phyloP scores from a whole-genome alignment of 768 basidiomycete species.

The Sutorius australiensis region DNA sequence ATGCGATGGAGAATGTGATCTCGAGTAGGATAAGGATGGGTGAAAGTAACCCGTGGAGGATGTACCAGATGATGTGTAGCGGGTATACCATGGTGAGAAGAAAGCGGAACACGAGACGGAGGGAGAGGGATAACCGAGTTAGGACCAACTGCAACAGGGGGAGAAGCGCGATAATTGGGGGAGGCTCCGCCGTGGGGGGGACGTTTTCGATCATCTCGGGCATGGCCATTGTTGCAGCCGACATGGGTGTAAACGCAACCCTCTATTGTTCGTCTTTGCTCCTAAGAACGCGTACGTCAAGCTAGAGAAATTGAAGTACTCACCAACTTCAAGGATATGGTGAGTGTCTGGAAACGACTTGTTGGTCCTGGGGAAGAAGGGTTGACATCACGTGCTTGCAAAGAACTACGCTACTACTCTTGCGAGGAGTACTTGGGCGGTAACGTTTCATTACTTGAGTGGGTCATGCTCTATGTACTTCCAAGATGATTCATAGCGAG shows the following conservation, averaged over 20 bases:
- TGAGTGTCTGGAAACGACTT: background rate
- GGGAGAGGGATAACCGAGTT: constrained; percentile 9
- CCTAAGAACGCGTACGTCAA: background rate
- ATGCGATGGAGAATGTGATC: constrained; percentile 38
- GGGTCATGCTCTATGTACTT: background rate
- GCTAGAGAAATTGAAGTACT: background rate
- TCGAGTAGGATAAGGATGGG: constrained; percentile 44
- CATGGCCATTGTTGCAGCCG: constrained; percentile 2
- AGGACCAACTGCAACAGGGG: constrained; percentile 16
- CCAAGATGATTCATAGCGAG: background rate
- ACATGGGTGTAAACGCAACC: constrained; percentile 4
- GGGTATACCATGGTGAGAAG: constrained; percentile 17
- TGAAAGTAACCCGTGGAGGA: constrained; percentile 41
- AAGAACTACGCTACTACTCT: too few species aligned
- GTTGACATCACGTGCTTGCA: background rate
- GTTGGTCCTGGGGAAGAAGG: background rate
- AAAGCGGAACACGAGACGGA: constrained; percentile 10
- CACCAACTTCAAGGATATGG: background rate
- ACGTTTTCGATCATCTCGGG: background rate
- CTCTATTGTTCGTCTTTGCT: background rate
- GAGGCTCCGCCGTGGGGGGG: constrained; percentile 5
- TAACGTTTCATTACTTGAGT: too few species aligned
- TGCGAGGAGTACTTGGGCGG: background rate
- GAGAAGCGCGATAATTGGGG: constrained; percentile 25
- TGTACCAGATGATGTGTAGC: constrained; percentile 22